Conservation (phyloP, 2,329 filamentous ascomycete species). For the Xylariaceae sp. region DNA sequence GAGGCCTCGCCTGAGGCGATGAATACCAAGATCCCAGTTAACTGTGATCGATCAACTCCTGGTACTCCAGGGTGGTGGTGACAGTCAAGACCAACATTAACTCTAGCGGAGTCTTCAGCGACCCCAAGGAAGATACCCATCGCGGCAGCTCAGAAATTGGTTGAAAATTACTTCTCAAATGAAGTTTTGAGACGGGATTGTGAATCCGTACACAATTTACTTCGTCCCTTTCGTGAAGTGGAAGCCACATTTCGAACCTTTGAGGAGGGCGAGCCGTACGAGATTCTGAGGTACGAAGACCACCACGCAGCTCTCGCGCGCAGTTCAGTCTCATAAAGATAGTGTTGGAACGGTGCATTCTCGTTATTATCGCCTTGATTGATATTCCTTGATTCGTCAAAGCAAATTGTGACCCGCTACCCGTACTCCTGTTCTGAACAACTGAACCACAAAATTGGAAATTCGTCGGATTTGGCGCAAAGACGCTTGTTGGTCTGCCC, state of each 20-base stretch:
- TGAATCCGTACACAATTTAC: background rate
- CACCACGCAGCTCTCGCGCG: background rate
- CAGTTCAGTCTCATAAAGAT: conserved; percentile 14
- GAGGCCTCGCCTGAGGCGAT: conserved; percentile 10
- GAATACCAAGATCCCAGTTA: background rate
- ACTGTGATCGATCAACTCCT: background rate
- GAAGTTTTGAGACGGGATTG: background rate
- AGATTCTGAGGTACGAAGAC: background rate
- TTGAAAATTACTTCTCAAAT: background rate
- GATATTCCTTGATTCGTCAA: conserved; percentile 21
- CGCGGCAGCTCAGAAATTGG: too few relatives aligned
- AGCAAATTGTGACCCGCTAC: background rate
- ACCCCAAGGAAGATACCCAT: too few relatives aligned
- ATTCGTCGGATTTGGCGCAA: conserved; percentile 13
- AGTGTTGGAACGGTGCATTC: rapidly evolving
- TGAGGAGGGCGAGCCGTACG: too few relatives aligned
- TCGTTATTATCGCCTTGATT: conserved; percentile 4
- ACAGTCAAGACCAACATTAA: too few relatives aligned
- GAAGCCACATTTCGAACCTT: conserved; percentile 16
- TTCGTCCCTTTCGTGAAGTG: background rate
- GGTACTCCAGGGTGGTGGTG: too few relatives aligned
- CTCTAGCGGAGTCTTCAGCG: too few relatives aligned
- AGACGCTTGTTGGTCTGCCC: conserved; percentile 1
- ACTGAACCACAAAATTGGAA: conserved; percentile 22
- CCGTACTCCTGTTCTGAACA: background rate